Percentiles rank a stretch among this genome's conserved stretches.
phyloP scores from a whole-genome alignment of 495 filamentous ascomycete genomes.

The Pyrenula massariospora region DNA sequence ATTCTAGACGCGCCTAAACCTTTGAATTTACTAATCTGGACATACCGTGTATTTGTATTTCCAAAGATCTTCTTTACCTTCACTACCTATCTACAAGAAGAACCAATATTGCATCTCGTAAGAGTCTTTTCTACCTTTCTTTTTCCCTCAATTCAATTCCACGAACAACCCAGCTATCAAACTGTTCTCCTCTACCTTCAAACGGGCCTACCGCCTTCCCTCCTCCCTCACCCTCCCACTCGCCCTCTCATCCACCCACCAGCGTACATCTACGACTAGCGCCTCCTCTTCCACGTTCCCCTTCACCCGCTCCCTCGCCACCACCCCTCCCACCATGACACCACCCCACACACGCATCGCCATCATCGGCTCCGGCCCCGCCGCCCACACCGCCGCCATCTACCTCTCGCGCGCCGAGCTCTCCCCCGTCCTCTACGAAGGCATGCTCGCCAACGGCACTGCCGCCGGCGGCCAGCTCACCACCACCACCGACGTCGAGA shows the following conservation, averaged over 20 bases:
- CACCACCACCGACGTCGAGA: slow-evolving; percentile 96
- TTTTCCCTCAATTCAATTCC: too few species aligned
- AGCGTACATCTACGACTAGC: slow-evolving; percentile 37
- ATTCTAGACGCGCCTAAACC: too few species aligned
- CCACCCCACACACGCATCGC: slow-evolving; percentile 12
- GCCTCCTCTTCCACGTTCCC: slow-evolving; percentile 28
- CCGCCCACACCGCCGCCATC: slow-evolving; percentile 91
- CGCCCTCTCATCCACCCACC: slow-evolving; percentile 53
- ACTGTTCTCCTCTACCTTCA: slow-evolving; percentile 75
- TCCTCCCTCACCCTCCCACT: slow-evolving; percentile 46
- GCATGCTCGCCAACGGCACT: slow-evolving; percentile 93
- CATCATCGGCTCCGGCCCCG: slow-evolving; percentile 87
- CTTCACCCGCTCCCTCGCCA: slow-evolving; percentile 24
- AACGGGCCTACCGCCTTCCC: slow-evolving; percentile 52
- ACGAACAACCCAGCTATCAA: too few species aligned
- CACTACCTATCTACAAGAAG: too few species aligned
- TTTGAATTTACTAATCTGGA: too few species aligned
- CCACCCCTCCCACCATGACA: slow-evolving; percentile 36
- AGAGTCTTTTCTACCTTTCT: too few species aligned
- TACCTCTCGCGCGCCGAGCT: slow-evolving; percentile 92
- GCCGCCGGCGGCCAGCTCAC: slow-evolving; percentile 93
- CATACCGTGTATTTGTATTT: too few species aligned
- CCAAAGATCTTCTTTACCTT: too few species aligned
- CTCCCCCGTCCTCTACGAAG: slow-evolving; percentile 84
- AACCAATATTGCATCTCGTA: too few species aligned